A percentile compares a stretch with the other conserved stretches of the same genome.
These are phyloP conservation scores for Cutaneotrichosporon mucoides DNA, from an alignment of 1,284 basidiomycete species.

Conservation along the genomic window DNA sequence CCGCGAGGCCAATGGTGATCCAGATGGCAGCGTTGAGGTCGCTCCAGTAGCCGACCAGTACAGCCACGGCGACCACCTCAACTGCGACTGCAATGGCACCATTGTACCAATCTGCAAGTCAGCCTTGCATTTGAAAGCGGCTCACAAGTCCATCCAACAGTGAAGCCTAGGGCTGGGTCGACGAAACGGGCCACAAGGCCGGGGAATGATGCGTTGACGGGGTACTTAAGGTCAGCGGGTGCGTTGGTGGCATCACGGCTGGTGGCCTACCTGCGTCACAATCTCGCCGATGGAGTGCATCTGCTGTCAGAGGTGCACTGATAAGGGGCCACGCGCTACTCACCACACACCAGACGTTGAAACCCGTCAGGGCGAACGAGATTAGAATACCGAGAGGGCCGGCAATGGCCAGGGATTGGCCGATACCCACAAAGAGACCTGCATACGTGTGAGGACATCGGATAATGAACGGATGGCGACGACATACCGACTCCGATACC, in stretches of 20 bases:
- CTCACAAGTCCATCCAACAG: slow-evolving; percentile 11
- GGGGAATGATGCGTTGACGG: slow-evolving; percentile 10
- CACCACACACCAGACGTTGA: slow-evolving; percentile 11
- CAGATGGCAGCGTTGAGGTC: slow-evolving; percentile 61
- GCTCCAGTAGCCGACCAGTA: slow-evolving; percentile 70
- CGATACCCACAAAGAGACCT: slow-evolving; percentile 12
- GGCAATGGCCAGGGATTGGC: slow-evolving; percentile 1
- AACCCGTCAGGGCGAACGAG: slow-evolving; percentile 6
- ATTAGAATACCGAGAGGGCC: slow-evolving; percentile 9
- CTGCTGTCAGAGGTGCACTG: too few species aligned
- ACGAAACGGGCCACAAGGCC: slow-evolving; percentile 5
- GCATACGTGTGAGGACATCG: not conserved
- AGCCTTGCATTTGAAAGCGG: not conserved
- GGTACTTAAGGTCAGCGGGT: not conserved
- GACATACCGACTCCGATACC: slow-evolving; percentile 4
- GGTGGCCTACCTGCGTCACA: not conserved
- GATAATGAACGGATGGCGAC: not conserved
- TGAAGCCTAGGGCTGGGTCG: slow-evolving; percentile 9
- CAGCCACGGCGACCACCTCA: slow-evolving; percentile 68
- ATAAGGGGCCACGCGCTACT: too few species aligned
- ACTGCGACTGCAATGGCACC: slow-evolving; percentile 5
- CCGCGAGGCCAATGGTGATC: slow-evolving; percentile 68
- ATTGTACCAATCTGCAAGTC: slow-evolving; percentile 56
- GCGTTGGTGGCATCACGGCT: slow-evolving; percentile 2
- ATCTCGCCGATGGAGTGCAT: not conserved